phyloP scores from a whole-genome alignment of 495 filamentous ascomycete species.

The Mytilinidion resinicola region DNA sequence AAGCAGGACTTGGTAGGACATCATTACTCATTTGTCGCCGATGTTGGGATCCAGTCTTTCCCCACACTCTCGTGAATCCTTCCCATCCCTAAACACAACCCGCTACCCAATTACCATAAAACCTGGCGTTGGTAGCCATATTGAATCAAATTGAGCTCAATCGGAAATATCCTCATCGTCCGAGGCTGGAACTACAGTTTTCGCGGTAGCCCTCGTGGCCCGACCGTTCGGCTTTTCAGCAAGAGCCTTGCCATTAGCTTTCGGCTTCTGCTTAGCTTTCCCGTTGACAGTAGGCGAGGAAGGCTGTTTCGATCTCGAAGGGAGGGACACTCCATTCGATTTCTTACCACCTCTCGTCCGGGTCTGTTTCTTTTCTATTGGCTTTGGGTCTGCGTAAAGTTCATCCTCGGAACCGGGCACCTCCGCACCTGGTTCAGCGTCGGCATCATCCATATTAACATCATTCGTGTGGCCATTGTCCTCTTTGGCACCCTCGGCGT shows the following conservation, averaged over 20 bases:
- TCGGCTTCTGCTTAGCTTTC: not conserved
- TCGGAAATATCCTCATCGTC: too few relatives aligned
- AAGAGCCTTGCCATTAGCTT: not conserved
- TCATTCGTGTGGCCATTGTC: not conserved
- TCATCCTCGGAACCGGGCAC: constrained; percentile 3
- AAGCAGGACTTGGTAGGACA: too few relatives aligned
- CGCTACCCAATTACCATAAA: too few relatives aligned
- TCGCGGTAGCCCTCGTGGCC: not conserved
- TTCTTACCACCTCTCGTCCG: not conserved
- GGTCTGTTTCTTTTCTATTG: not conserved
- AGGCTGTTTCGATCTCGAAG: not conserved
- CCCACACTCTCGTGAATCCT: too few relatives aligned
- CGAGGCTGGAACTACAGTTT: too few relatives aligned
- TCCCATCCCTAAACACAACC: too few relatives aligned
- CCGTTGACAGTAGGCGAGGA: not conserved
- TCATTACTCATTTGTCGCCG: too few relatives aligned
- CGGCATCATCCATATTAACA: constrained; percentile 9
- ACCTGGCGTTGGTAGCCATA: too few relatives aligned
- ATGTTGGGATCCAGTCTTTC: too few relatives aligned
- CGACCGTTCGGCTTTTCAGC: not conserved
- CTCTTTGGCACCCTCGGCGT: constrained; percentile 8
- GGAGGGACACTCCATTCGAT: not conserved
- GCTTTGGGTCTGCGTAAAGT: constrained; percentile 5
- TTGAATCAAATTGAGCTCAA: too few relatives aligned
- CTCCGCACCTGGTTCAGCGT: constrained; percentile 13